A percentile compares a stretch with the other conserved stretches of the same genome.
phyloP scores from a whole-genome alignment of 2,329 filamentous ascomycete species.

The Corynespora cassiicola region DNA sequence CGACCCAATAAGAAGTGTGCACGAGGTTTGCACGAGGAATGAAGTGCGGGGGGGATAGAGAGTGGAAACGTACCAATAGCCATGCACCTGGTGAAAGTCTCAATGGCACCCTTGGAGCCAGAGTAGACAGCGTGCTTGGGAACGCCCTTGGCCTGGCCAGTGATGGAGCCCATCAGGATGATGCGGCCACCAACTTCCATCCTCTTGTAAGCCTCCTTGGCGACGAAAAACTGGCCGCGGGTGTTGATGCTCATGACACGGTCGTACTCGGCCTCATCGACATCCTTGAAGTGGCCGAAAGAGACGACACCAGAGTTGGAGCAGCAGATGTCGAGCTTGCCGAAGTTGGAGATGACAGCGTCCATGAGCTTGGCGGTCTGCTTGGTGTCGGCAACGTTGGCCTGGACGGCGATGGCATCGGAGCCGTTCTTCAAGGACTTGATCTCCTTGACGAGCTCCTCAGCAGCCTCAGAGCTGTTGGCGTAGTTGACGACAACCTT shows the following conservation, averaged over 20 bases:
- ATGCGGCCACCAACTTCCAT: conserved; percentile 59
- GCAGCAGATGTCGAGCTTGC: conserved; percentile 73
- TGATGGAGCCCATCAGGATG: conserved; percentile 64
- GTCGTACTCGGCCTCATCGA: conserved; percentile 63
- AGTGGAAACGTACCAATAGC: conserved; percentile 49
- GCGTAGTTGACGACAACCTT: conserved; percentile 73
- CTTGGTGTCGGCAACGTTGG: conserved; percentile 70
- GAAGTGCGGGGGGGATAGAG: background rate
- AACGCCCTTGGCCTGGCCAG: conserved; percentile 62
- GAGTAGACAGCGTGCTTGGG: conserved; percentile 63
- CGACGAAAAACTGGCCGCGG: conserved; percentile 69
- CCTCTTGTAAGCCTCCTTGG: conserved; percentile 62
- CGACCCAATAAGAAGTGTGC: background rate
- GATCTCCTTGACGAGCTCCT: conserved; percentile 71
- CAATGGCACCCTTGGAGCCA: conserved; percentile 61
- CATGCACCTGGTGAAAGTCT: conserved; percentile 63
- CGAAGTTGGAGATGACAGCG: conserved; percentile 67
- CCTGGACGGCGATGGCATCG: conserved; percentile 69
- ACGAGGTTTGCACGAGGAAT: background rate
- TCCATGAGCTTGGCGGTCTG: conserved; percentile 70
- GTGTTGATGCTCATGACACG: conserved; percentile 68
- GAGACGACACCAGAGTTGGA: conserved; percentile 69
- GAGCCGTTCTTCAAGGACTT: conserved; percentile 65
- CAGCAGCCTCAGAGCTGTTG: conserved; percentile 68
- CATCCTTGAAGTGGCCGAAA: conserved; percentile 61